These are phyloP conservation scores for Fusarium dimerum DNA, from an alignment of 2,329 filamentous ascomycete species.

Conservation along the genomic window DNA sequence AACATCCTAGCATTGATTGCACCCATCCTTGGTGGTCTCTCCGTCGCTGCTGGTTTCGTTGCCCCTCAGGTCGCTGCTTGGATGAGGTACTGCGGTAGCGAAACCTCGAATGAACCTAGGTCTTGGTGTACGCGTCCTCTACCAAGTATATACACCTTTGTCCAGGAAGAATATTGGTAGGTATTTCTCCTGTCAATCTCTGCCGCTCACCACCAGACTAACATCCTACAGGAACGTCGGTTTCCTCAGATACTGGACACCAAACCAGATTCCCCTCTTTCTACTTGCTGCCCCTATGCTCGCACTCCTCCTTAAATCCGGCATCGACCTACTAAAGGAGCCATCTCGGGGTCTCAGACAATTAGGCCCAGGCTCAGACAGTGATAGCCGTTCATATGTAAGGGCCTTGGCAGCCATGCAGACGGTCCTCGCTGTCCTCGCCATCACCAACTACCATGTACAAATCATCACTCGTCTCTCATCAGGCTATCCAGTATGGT, in stretches of 20 bases:
- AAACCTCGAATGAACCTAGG: conserved; percentile 40
- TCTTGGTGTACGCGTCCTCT: conserved; percentile 75
- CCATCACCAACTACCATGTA: conserved; percentile 82
- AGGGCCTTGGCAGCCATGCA: conserved; percentile 71
- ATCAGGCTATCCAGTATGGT: conserved; percentile 88
- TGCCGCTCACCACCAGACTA: conserved; percentile 15
- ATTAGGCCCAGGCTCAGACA: conserved; percentile 3
- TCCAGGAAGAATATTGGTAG: conserved; percentile 89
- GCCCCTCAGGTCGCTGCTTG: conserved; percentile 78
- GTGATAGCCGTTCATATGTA: conserved; percentile 37
- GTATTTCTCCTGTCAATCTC: conserved; percentile 25
- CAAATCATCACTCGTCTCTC: conserved; percentile 91
- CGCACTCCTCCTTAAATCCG: conserved; percentile 60
- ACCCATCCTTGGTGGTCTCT: conserved; percentile 65
- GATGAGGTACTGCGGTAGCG: conserved; percentile 61
- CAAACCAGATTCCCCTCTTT: conserved; percentile 85
- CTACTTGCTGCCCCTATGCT: conserved; percentile 79
- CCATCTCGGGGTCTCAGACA: conserved; percentile 14
- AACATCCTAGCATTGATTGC: conserved; percentile 55
- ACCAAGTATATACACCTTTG: conserved; percentile 89
- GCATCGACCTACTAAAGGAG: conserved; percentile 40
- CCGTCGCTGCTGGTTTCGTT: conserved; percentile 67
- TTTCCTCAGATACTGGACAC: conserved; percentile 86
- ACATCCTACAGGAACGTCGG: conserved; percentile 71
- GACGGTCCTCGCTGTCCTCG: conserved; percentile 67